Percentiles rank a stretch among this genome's conserved stretches.
Evolutionary conservation across 2,329 filamentous ascomycete species (phyloP).

Genomic region (Septoria petroselini): DNA sequence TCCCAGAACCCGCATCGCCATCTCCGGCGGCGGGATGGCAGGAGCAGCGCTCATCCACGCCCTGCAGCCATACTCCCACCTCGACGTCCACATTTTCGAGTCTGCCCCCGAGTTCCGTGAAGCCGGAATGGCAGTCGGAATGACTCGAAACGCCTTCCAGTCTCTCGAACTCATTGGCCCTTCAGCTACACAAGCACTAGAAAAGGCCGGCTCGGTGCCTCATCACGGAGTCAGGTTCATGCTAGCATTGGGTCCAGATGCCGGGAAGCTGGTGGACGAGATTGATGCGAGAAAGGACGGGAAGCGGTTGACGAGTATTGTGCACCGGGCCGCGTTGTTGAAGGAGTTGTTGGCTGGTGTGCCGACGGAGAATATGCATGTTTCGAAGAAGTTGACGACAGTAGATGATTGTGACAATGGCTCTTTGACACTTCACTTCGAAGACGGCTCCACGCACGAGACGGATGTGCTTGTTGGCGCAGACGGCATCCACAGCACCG

Average conservation of each 20-base stretch:
- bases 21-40: conserved; percentile 20
- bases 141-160: conserved; percentile 19
- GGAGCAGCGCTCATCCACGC: conserved; percentile 20
- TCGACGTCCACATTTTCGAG: conserved; percentile 22
- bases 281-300: conserved; percentile 16
- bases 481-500: conserved; percentile 18
- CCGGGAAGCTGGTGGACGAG: conserved; percentile 15
- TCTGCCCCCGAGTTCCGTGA: conserved; percentile 18
- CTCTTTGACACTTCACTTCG: conserved; percentile 11
- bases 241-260: conserved; percentile 13
- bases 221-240: conserved; percentile 8
- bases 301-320: conserved; percentile 17
- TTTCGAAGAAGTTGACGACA: conserved; percentile 17
- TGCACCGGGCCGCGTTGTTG: conserved; percentile 19
- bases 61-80: conserved; percentile 10
- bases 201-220: conserved; percentile 14
- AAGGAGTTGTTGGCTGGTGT: conserved; percentile 15
- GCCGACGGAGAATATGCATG: conserved; percentile 17
- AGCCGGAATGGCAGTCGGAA: conserved; percentile 20
- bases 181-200: conserved; percentile 14
- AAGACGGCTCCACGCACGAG: conserved; percentile 6
- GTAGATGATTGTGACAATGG: conserved; percentile 6
- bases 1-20: conserved; percentile 18
- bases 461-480: conserved; percentile 19
- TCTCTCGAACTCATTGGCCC: conserved; percentile 16